Base-by-base conservation (phyloP, 2,329 filamentous ascomycete genomes). In the Pseudocercospora crystallina region DNA sequence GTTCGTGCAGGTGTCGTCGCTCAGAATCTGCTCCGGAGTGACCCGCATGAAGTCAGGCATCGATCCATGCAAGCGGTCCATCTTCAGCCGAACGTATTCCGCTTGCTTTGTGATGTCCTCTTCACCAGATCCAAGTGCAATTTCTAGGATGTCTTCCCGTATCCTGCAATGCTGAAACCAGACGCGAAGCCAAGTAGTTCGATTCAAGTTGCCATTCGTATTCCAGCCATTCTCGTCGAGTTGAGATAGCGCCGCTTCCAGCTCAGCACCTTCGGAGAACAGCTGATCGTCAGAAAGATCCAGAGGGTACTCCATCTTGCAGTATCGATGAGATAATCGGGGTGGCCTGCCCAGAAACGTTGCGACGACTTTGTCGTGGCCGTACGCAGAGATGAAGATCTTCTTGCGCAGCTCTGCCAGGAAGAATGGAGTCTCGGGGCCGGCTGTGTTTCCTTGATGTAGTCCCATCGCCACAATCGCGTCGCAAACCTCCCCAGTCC, bases 101-200 rank as follows among this genome's bases (percentile, higher is more conserved):
- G 64, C 59, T 4, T 72, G 70, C 8, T 65, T 60, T 8, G 70
- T 51, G 3, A 76, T 65, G 8, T 74, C 70, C 8, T 69, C 65
- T 5, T 65, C 62, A 48, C 63, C 62, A 2, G 66, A 59, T 3
- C 76, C 76, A 0, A 83, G 65, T 0, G 80, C 80, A 15, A 84
- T 71, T 54, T 83, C 79, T 4, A 85, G 70, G 4, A 85, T 76
- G 41, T 85, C 81, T 53, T 85, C 81, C 2, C 78, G 72, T 7
- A 84, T 71, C 0, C 71, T 61, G 2, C 76, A 74, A 32, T 83
- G 71, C 9, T 74, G 69, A 1, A 72, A 70, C 38, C 76, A 74
- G 0, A 77, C 73, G 20, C 80, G 69, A 0, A 69, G 59, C 47
- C 75, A 72, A 0, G 79, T 81, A 0, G 72, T 69, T 0, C 75